These are phyloP conservation scores for Malassezia furfur DNA, from an alignment of 1,284 basidiomycete species.

Conservation along the genomic window DNA sequence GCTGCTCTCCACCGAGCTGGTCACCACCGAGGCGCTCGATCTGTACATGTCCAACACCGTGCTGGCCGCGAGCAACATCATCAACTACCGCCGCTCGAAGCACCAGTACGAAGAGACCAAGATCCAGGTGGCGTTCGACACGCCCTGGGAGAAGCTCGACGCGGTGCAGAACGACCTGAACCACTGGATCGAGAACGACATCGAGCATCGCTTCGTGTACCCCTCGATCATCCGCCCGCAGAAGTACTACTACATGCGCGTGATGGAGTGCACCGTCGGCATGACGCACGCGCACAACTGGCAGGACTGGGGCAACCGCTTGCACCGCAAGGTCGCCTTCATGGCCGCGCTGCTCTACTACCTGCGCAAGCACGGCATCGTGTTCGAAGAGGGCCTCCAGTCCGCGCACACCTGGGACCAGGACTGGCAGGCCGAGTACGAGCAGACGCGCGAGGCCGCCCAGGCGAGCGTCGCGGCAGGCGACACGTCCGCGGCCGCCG, in stretches of 20 bases:
- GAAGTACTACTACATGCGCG: slow-evolving; percentile 37
- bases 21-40: slow-evolving; percentile 25
- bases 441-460: not conserved
- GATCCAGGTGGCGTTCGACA: slow-evolving; percentile 39
- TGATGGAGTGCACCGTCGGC: slow-evolving; percentile 37
- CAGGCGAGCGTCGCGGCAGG: not conserved
- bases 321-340: slow-evolving; percentile 38
- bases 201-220: slow-evolving; percentile 40
- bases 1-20: slow-evolving; percentile 37
- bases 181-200: slow-evolving; percentile 44
- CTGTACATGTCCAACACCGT: slow-evolving; percentile 40
- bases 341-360: slow-evolving; percentile 41
- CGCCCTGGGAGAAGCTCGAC: slow-evolving; percentile 38
- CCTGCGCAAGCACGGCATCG: slow-evolving; percentile 41
- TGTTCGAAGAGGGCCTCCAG: slow-evolving; percentile 19
- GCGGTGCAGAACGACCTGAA: slow-evolving; percentile 42
- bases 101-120: slow-evolving; percentile 40
- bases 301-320: slow-evolving; percentile 44
- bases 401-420: not conserved
- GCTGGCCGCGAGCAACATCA: slow-evolving; percentile 30
- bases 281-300: slow-evolving; percentile 45
- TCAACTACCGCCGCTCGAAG: slow-evolving; percentile 38
- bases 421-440: not conserved
- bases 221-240: slow-evolving; percentile 38
- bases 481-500: not conserved